A percentile compares a stretch with the other conserved stretches of the same genome.
These are phyloP conservation scores for Penicillium digitatum DNA, from an alignment of 2,329 filamentous ascomycete genomes.

Conservation along the genomic window DNA sequence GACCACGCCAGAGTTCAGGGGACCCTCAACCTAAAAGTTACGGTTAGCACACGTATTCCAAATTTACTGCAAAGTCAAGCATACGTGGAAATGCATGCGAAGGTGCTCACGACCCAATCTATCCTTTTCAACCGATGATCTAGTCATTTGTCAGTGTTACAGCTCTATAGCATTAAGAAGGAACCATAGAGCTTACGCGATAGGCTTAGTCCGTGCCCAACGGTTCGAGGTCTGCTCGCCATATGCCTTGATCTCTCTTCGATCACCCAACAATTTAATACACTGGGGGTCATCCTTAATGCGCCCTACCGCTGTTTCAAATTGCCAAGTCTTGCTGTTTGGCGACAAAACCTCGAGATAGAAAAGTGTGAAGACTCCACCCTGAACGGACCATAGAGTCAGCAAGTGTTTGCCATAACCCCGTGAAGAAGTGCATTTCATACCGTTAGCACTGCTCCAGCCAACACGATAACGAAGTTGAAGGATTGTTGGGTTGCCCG, in stretches of 20 bases:
- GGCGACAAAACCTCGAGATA: constrained; percentile 80
- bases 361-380: constrained; percentile 71
- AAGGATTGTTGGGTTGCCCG: constrained; percentile 86
- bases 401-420: neutral
- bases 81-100: constrained; percentile 77
- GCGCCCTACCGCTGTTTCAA: constrained; percentile 78
- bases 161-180: neutral
- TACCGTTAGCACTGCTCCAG: constrained; percentile 74
- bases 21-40: constrained; percentile 65
- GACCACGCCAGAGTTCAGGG: constrained; percentile 67
- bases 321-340: constrained; percentile 80
- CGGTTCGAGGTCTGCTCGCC: constrained; percentile 78
- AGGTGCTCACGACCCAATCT: constrained; percentile 73
- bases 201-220: constrained; percentile 65
- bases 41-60: neutral
- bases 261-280: constrained; percentile 68
- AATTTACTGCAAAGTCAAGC: constrained; percentile 23
- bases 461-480: constrained; percentile 74
- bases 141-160: constrained; percentile 29
- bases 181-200: constrained; percentile 42
- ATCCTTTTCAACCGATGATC: constrained; percentile 66
- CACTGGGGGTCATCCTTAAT: constrained; percentile 71
- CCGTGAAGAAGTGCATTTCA: constrained; percentile 17
- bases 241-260: constrained; percentile 71
- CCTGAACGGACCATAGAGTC: constrained; percentile 44